Evolutionary conservation across 768 basidiomycete genomes (phyloP).

Genomic region (Crucibulum laeve): DNA sequence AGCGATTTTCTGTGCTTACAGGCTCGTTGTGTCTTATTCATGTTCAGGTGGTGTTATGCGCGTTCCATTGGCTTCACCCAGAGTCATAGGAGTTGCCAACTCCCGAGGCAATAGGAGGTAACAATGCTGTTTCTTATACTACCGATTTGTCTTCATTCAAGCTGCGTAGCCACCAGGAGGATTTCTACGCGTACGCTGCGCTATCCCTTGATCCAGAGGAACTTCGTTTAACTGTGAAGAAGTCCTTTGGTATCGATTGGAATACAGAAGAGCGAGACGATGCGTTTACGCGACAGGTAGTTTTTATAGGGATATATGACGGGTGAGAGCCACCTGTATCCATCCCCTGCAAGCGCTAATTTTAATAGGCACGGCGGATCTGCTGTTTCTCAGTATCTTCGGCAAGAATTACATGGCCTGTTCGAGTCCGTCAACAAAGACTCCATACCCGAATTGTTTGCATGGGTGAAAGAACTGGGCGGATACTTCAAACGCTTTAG

Average conservation of each 20-base stretch:
- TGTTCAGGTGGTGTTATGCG: slow-evolving; percentile 56
- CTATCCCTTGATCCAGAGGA: slow-evolving; percentile 76
- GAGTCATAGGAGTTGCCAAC: slow-evolving; percentile 71
- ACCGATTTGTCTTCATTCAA: slow-evolving; percentile 5
- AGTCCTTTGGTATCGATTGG: slow-evolving; percentile 66
- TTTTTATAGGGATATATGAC: slow-evolving; percentile 90
- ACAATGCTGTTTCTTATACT: slow-evolving; percentile 3
- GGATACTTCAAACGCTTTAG: slow-evolving; percentile 90
- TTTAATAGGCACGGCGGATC: slow-evolving; percentile 79
- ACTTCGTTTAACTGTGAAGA: slow-evolving; percentile 59
- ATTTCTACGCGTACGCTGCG: slow-evolving; percentile 74
- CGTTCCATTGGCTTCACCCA: slow-evolving; percentile 70
- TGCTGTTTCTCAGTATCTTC: slow-evolving; percentile 82
- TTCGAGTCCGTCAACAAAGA: slow-evolving; percentile 75
- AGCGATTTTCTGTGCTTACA: slow-evolving; percentile 1
- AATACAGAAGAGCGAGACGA: slow-evolving; percentile 51
- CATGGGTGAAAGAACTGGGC: slow-evolving; percentile 74
- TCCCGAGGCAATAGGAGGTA: slow-evolving; percentile 77
- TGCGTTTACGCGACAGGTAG: slow-evolving; percentile 65
- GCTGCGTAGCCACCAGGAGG: slow-evolving; percentile 76
- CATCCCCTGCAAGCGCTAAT: no score
- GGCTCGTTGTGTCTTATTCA: slow-evolving; percentile 6
- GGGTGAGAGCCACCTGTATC: slow-evolving; percentile 53
- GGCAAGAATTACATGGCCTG: slow-evolving; percentile 80
- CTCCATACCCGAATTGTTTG: slow-evolving; percentile 69